Evolutionary conservation across 176 grass and related monocot genomes (phyloP).

Genomic region (Oropetium thomaeum): DNA sequence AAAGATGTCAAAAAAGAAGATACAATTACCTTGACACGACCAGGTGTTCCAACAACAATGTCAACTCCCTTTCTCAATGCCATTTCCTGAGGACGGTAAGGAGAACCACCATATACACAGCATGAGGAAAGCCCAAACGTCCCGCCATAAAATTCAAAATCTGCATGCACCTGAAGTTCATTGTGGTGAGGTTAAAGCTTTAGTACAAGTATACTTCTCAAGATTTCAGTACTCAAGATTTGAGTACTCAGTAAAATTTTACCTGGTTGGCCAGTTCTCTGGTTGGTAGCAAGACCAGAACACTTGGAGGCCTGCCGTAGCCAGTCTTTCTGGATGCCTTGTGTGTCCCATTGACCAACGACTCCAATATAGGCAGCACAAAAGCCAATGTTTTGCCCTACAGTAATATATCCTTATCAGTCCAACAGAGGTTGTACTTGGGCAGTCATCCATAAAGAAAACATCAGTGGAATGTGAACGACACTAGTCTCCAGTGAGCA

Average conservation of each 20-base stretch:
- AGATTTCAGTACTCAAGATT: not conserved
- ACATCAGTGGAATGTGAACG: not conserved
- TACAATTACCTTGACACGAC: slow-evolving; percentile 69
- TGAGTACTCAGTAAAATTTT: not conserved
- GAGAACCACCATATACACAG: slow-evolving; percentile 83
- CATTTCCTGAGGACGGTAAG: slow-evolving; percentile 69
- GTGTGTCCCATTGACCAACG: slow-evolving; percentile 68
- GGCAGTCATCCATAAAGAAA: not conserved
- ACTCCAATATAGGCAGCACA: slow-evolving; percentile 92
- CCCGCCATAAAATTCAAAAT: slow-evolving; percentile 79
- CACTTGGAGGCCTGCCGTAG: slow-evolving; percentile 68
- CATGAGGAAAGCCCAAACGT: slow-evolving; percentile 69
- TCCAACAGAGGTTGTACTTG: not conserved
- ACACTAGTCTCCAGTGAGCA: not conserved
- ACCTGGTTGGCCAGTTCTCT: slow-evolving; percentile 97
- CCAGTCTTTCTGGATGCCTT: slow-evolving; percentile 59
- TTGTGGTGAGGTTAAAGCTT: not conserved
- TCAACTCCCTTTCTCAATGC: slow-evolving; percentile 70
- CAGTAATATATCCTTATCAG: not conserved
- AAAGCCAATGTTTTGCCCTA: slow-evolving; percentile 98
- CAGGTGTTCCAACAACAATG: slow-evolving; percentile 94
- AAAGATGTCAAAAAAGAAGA: not conserved
- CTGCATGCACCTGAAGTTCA: slow-evolving; percentile 63
- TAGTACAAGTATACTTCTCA: not conserved
- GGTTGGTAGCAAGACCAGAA: slow-evolving; percentile 83